Evolutionary conservation across 169 alveolate species (phyloP).

Genomic region (Eimeria praecox): DNA sequence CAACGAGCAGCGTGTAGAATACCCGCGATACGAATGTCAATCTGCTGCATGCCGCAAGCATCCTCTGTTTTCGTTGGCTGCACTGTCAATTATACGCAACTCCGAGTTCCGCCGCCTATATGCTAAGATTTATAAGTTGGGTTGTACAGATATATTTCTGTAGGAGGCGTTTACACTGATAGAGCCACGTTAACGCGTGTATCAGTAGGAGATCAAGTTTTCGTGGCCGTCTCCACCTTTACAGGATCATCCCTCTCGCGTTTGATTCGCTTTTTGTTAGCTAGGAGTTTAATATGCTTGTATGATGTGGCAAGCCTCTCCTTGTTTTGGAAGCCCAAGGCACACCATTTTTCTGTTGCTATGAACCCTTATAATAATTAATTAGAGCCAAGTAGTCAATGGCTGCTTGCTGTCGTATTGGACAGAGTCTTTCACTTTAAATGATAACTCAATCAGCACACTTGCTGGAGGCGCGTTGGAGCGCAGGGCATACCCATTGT

Average conservation of each 20-base stretch:
- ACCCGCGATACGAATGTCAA: neutral
- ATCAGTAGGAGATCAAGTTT: neutral
- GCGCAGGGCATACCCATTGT: neutral
- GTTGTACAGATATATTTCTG: neutral
- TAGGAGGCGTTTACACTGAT: neutral
- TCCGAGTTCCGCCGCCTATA: neutral
- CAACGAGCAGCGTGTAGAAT: neutral
- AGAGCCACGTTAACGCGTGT: neutral
- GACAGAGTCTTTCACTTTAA: neutral
- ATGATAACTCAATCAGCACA: neutral
- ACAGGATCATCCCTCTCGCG: neutral
- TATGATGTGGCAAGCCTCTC: neutral
- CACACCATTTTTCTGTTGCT: neutral
- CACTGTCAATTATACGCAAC: neutral
- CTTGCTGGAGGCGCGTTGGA: neutral
- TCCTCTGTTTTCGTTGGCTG: neutral
- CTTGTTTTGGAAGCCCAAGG: neutral
- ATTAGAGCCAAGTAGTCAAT: neutral
- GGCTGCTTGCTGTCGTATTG: neutral
- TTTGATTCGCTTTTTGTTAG: neutral
- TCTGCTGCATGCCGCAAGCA: neutral
- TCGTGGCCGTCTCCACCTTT: neutral
- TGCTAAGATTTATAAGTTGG: neutral
- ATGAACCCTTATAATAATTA: neutral
- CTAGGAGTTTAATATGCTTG: neutral